A percentile compares a stretch with the other conserved stretches of the same genome.
These are phyloP conservation scores for Daldinia caldariorum DNA, from an alignment of 495 filamentous ascomycete genomes.

Conservation along the genomic window DNA sequence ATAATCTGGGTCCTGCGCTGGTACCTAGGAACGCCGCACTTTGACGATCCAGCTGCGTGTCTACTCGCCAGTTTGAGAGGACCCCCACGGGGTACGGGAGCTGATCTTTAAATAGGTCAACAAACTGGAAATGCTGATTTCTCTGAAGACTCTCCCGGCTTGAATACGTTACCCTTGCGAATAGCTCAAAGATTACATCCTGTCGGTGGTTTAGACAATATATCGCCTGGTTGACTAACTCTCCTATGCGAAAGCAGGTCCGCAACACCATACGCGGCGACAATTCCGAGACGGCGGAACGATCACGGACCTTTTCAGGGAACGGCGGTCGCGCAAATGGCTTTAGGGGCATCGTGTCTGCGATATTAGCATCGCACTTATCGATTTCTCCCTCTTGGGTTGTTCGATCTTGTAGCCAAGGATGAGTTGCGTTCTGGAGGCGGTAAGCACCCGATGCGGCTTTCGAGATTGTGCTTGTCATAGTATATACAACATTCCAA, in stretches of 20 bases:
- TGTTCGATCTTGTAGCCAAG: not conserved
- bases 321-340: slow-evolving; percentile 62
- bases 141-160: slow-evolving; percentile 53
- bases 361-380: not conserved
- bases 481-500: slow-evolving; percentile 48
- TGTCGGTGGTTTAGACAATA: slow-evolving; percentile 48
- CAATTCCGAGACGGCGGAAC: slow-evolving; percentile 62
- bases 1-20: slow-evolving; percentile 51
- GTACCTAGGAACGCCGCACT: slow-evolving; percentile 53
- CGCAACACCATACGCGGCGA: slow-evolving; percentile 58
- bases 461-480: slow-evolving; percentile 22
- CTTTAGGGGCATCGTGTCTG: slow-evolving; percentile 30
- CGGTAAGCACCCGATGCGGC: slow-evolving; percentile 4
- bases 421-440: not conserved
- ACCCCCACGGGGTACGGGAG: slow-evolving; percentile 62
- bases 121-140: slow-evolving; percentile 68
- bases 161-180: slow-evolving; percentile 64
- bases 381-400: not conserved
- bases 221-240: slow-evolving; percentile 60
- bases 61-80: slow-evolving; percentile 59
- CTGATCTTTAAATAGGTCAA: slow-evolving; percentile 67
- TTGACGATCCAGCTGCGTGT: slow-evolving; percentile 59
- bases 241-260: slow-evolving; percentile 69
- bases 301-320: slow-evolving; percentile 59
- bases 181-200: slow-evolving; percentile 66